Evolutionary conservation across 805 yeast species (phyloP).

Genomic region (Lachancea mirantina): DNA sequence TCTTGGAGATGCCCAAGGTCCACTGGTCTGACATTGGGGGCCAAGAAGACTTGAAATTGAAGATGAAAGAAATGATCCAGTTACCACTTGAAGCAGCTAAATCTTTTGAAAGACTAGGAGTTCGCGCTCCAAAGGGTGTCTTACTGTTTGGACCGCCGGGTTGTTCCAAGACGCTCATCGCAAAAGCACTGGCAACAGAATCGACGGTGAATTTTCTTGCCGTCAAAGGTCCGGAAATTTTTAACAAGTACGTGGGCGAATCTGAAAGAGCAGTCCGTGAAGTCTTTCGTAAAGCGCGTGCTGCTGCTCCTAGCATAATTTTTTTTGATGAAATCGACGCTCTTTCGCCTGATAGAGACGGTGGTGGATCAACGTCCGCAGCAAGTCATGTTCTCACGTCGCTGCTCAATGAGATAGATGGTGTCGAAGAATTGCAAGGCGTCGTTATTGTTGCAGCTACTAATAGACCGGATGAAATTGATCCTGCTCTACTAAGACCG

Average conservation of each 20-base stretch:
- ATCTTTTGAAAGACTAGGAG: constrained; percentile 69
- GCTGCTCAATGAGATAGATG: constrained; percentile 89
- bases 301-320: constrained; percentile 89
- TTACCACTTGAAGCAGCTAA: constrained; percentile 80
- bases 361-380: constrained; percentile 53
- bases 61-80: constrained; percentile 84
- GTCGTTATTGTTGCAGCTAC: constrained; percentile 96
- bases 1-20: constrained; percentile 89
- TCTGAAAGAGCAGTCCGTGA: constrained; percentile 90
- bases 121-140: constrained; percentile 88
- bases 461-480: constrained; percentile 88
- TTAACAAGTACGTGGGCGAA: constrained; percentile 94
- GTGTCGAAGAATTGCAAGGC: constrained; percentile 90
- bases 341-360: constrained; percentile 67
- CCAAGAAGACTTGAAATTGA: constrained; percentile 72
- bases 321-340: constrained; percentile 98
- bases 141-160: constrained; percentile 97
- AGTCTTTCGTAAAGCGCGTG: constrained; percentile 86
- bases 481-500: constrained; percentile 88
- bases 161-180: constrained; percentile 90
- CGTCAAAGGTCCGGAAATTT: constrained; percentile 93
- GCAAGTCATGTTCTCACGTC: constrained; percentile 86
- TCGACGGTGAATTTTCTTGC: constrained; percentile 90
- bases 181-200: constrained; percentile 92
- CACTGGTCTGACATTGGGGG: constrained; percentile 96